Percentiles rank a stretch among this genome's conserved stretches.
Conservation (phyloP, 805 yeast genomes). For the Pichia phayaonensis region DNA sequence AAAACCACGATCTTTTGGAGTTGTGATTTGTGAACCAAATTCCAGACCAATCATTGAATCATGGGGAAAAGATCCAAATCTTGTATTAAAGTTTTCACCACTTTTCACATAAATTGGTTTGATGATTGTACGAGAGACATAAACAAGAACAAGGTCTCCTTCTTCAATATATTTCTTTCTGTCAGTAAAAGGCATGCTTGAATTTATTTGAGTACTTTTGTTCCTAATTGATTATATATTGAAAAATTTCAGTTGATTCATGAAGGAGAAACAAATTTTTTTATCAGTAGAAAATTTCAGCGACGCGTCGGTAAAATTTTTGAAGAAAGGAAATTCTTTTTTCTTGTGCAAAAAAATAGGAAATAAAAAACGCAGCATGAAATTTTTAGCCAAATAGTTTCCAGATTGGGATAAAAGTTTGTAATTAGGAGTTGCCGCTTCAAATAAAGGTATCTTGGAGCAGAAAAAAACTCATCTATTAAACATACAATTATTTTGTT, state of each 20-base stretch:
- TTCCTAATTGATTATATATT: not conserved
- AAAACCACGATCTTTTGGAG: conserved; percentile 68
- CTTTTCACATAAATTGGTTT: conserved; percentile 61
- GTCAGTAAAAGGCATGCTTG: conserved; percentile 24
- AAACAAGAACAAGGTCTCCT: conserved; percentile 81
- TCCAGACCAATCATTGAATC: conserved; percentile 68
- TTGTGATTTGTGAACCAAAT: conserved; percentile 79
- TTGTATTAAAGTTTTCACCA: conserved; percentile 65
- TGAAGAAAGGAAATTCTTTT: too few relatives aligned
- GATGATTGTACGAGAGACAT: conserved; percentile 71
- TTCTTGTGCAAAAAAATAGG: too few relatives aligned
- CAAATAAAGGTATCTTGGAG: not conserved
- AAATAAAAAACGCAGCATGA: not conserved
- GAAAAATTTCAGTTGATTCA: not conserved
- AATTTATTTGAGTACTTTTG: not conserved
- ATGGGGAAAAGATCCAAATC: conserved; percentile 89
- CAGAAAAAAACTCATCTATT: too few relatives aligned
- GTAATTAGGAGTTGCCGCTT: not conserved
- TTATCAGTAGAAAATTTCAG: not conserved
- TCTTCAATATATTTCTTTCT: conserved; percentile 68
- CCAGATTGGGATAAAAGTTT: not conserved
- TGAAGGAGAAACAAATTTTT: not conserved
- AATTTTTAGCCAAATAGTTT: not conserved
- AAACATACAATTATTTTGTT: too few relatives aligned
- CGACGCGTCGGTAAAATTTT: not conserved